Evolutionary conservation across 2,329 filamentous ascomycete genomes (phyloP).

Genomic region (Diaporthe sp.): DNA sequence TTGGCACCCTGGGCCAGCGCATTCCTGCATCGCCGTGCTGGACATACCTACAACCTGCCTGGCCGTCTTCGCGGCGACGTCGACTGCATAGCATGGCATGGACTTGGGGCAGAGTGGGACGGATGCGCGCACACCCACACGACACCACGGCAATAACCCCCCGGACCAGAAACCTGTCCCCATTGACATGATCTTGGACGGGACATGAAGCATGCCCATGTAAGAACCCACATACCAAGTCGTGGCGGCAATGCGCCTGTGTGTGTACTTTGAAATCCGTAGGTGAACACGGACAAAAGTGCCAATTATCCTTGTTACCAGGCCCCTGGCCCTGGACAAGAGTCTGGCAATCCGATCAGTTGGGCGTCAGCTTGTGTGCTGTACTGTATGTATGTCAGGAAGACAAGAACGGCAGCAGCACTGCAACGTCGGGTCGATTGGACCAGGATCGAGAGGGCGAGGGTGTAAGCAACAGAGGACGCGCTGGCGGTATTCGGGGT

Average conservation of each 20-base stretch:
- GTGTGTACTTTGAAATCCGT: neutral
- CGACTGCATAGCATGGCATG: neutral
- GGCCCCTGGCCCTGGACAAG: neutral
- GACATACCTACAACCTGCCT: neutral
- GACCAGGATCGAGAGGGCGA: neutral
- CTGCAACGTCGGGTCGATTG: constrained; percentile 17
- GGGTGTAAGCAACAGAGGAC: neutral
- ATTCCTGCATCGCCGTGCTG: neutral
- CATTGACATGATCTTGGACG: no score
- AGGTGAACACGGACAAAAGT: neutral
- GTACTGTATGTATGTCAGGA: neutral
- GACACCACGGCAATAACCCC: no score
- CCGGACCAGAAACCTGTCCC: no score
- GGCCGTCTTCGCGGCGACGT: neutral
- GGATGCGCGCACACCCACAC: neutral
- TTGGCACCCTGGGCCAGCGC: constrained; percentile 13
- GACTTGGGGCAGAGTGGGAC: neutral
- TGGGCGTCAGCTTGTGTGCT: neutral
- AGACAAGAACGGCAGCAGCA: constrained; percentile 12
- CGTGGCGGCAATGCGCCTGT: neutral
- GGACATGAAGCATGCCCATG: no score
- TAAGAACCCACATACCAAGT: neutral
- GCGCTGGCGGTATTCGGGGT: neutral
- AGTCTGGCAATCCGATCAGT: neutral
- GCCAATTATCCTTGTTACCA: neutral